Evolutionary conservation across 2,329 filamentous ascomycete species (phyloP), one percentile per base, ranked within the genome.

Genomic region (Pleoardoris graminearum): DNA sequence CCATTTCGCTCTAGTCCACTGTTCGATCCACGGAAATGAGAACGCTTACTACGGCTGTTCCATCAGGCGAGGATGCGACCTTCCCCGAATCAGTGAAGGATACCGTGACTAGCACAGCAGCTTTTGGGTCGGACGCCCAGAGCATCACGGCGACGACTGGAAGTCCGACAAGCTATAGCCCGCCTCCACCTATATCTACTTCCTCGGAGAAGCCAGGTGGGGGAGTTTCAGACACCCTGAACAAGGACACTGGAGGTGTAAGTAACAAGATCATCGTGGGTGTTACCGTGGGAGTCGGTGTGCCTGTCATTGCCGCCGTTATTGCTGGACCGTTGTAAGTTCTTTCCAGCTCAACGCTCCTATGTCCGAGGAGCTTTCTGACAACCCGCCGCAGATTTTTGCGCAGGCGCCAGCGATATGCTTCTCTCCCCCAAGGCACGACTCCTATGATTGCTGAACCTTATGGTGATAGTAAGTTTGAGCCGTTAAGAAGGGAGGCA

Each of bases 261-360:
- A 71, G 69, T n/a, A 79, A 76, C 25, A 75, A 75, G 19, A 47
- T 81, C 29, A 77, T 82, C 39, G 70, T 82, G 21, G 80, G 81
- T 3, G 61, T 82, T 1, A 75, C 73, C 32, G 74, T 82, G 1
- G 80, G 80, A 0, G 45, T 79, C 10, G 78, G 77, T 1, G 64
- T 79, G 0, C 74, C 77, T 0, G 57, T 75, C 2, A 19, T 82
- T 2, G 52, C 68, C 6, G 72, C 61, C 7, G 38, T 60, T 16
- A 19, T 57, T 35, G 59, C 35, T 8, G 54, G 21, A 3, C 5
- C 57, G 12, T 5, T 59, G 56, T 58, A 47, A 48, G 53, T 58
- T 25, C 7, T 32, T 12, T 42, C 10, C 14, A 1, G 17, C 32
- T 3, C 29, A 11, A 33, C 5, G n/a, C 5, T 8, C 16, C 8